Evolutionary conservation across 768 basidiomycete genomes (phyloP).

Genomic region (Rubroboletus satanas): DNA sequence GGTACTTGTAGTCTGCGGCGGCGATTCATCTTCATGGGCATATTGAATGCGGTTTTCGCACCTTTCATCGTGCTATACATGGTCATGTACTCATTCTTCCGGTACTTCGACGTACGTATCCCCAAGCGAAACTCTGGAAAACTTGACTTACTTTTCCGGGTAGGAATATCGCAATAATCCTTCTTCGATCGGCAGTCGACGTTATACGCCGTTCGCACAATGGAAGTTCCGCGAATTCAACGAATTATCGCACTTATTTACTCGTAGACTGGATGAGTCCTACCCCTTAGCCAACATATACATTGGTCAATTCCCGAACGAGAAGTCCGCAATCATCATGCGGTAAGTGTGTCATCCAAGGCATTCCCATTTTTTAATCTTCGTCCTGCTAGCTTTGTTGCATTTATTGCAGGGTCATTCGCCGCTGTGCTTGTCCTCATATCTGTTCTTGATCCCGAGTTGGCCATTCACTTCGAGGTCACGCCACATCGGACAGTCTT

Average conservation of each 20-base stretch:
- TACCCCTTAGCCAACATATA: slow-evolving; percentile 92
- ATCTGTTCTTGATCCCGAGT: slow-evolving; percentile 89
- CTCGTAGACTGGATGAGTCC: slow-evolving; percentile 79
- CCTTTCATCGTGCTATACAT: slow-evolving; percentile 97
- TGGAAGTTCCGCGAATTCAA: slow-evolving; percentile 99
- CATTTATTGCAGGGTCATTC: slow-evolving; percentile 95
- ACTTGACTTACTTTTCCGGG: neutral
- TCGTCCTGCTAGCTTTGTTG: slow-evolving; percentile 68
- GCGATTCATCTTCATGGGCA: slow-evolving; percentile 95
- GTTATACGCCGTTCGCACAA: slow-evolving; percentile 91
- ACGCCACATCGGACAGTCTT: slow-evolving; percentile 88
- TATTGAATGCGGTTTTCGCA: slow-evolving; percentile 91
- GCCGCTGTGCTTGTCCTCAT: slow-evolving; percentile 92
- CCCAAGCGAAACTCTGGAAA: neutral
- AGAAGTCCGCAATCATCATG: slow-evolving; percentile 84
- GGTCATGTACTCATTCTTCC: slow-evolving; percentile 98
- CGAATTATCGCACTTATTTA: slow-evolving; percentile 91
- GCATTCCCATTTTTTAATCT: neutral
- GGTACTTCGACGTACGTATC: slow-evolving; percentile 88
- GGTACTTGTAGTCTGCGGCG: slow-evolving; percentile 56
- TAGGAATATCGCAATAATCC: slow-evolving; percentile 99
- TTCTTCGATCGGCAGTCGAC: slow-evolving; percentile 86
- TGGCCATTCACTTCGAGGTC: slow-evolving; percentile 92
- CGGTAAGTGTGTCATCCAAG: slow-evolving; percentile 49
- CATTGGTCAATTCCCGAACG: slow-evolving; percentile 97